Conservation (phyloP, 768 basidiomycete genomes). For the Hygrocybe coccinea region DNA sequence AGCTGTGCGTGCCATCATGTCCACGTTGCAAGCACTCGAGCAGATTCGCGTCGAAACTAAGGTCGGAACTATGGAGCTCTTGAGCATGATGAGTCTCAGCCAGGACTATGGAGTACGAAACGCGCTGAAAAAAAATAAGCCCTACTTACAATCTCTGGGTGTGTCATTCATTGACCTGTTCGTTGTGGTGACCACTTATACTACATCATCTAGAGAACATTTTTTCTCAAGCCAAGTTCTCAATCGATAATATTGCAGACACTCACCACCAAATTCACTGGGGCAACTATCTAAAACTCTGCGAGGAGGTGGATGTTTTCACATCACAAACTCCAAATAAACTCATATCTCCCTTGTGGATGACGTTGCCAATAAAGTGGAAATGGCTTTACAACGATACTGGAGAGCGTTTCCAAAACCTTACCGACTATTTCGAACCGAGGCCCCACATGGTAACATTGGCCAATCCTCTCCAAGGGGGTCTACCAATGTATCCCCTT, state of each 20-base stretch:
- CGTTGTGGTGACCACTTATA: neutral
- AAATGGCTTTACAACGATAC: no score
- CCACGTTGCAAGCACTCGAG: neutral
- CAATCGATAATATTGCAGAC: neutral
- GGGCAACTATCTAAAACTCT: neutral
- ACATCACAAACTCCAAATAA: neutral
- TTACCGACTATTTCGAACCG: no score
- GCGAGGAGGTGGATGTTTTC: neutral
- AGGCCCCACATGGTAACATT: no score
- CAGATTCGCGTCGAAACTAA: neutral
- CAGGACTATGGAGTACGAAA: neutral
- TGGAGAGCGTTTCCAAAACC: no score
- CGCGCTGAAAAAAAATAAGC: neutral
- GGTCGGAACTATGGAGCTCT: neutral
- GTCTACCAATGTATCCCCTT: no score
- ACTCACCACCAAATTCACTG: neutral
- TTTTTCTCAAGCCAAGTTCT: neutral
- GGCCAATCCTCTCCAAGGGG: no score
- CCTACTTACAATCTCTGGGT: neutral
- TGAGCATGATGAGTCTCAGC: neutral
- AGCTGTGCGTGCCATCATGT: neutral
- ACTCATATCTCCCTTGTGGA: neutral
- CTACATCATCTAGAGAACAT: neutral
- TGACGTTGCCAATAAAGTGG: no score
- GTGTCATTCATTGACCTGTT: neutral